phyloP scores from a whole-genome alignment of 495 filamentous ascomycete genomes.

The Penicillium paxilli region DNA sequence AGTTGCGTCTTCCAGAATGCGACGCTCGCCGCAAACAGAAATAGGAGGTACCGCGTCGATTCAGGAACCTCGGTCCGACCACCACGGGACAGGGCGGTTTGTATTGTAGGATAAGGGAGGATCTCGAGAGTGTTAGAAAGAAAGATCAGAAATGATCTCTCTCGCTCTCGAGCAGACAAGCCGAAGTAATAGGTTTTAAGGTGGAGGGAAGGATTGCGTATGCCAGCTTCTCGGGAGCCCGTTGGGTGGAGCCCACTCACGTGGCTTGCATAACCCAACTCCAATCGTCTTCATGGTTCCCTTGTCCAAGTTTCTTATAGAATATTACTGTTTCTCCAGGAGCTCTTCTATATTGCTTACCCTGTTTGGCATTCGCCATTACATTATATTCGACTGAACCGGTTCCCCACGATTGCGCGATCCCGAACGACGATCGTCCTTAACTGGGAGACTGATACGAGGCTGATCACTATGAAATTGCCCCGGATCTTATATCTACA shows the following conservation, averaged over 20 bases:
- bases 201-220: slow-evolving; percentile 13
- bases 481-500: too few relatives aligned
- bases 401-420: background rate
- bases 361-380: background rate
- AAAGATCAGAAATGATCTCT: background rate
- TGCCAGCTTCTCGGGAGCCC: slow-evolving; percentile 6
- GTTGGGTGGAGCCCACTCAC: slow-evolving; percentile 18
- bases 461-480: background rate
- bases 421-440: background rate
- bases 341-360: too few relatives aligned
- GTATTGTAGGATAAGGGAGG: background rate
- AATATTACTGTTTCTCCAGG: too few relatives aligned
- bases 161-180: background rate
- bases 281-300: too few relatives aligned
- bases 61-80: background rate
- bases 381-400: background rate
- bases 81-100: background rate
- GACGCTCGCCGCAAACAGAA: slow-evolving; percentile 20
- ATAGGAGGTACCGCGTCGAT: slow-evolving; percentile 4
- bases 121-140: background rate
- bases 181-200: slow-evolving; percentile 3
- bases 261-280: slow-evolving; percentile 8
- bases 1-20: slow-evolving; percentile 15
- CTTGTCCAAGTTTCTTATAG: too few relatives aligned
- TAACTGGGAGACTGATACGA: background rate